Base-by-base conservation (phyloP, 352 stramenopile species). In the Phytophthora crassamura region DNA sequence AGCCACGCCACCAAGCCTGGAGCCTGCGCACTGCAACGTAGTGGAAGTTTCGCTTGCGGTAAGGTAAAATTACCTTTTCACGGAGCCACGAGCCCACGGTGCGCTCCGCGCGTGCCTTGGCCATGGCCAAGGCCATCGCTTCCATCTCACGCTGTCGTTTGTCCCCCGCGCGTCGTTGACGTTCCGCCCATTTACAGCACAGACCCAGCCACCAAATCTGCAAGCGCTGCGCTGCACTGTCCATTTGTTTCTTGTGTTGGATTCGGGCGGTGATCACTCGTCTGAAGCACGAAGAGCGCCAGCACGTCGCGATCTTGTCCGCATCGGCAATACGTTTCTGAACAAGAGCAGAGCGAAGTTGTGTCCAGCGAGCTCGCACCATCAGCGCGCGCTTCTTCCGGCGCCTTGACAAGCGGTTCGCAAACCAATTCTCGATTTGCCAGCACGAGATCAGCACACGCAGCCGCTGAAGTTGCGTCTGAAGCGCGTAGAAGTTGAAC, bases 1-100 rank as follows among this genome's bases (percentile, higher is more conserved):
- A 80, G 11, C 86, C 86, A 38, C 86, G 79, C 81, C 84, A 95
- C 84, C 82, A 93, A 0, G 81, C 69, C 51, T 95, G 86, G 0
- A 95, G 25, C 12, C 66, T 74, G 4, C 64, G 45, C 15, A 88
- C 68, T 16, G 54, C 58, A 3, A 63, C 42, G 7, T 68, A 48
- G 8, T 65, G 55, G 8, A 58, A 47, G 38, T 78, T 68, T 25
- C 61, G 61, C 20, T 77, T 36, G 8, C 69, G 73, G 15, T 59
- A 64, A 4, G 74, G 74, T 25, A 62, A 28, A 12, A 80, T 61
- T 35, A 74, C 67, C 8, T 63, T 39, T 28, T 59, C 33, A 40
- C 64, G 52, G n/a, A 84, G 49, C 66, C 74, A 80, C 11, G 43
- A 39, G 15, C 54, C 62, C 8, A 82, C 36, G 16, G 67, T 59